Evolutionary conservation across 129 eudicot genomes (phyloP).

Genomic region (Kitagawia praeruptora): DNA sequence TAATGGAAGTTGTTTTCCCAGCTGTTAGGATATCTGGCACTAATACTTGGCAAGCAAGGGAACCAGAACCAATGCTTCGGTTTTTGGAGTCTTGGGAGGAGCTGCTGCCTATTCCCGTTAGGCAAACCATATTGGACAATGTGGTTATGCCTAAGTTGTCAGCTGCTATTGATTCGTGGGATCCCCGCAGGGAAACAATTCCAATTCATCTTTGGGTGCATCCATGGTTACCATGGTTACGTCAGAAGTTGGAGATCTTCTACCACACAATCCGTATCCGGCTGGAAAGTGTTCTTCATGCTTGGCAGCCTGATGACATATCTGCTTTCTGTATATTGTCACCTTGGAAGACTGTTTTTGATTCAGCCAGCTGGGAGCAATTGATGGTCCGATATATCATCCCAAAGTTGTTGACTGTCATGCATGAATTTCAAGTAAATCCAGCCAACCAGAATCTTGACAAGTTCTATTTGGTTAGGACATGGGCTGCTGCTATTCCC

Average conservation of each 20-base stretch:
- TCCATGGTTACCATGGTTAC: slow-evolving; percentile 80
- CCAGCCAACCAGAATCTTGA: slow-evolving; percentile 74
- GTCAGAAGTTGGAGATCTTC: slow-evolving; percentile 20
- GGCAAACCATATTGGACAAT: slow-evolving; percentile 2
- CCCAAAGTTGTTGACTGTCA: slow-evolving; percentile 49
- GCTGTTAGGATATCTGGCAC: slow-evolving; percentile 31
- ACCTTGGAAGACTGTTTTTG: slow-evolving; percentile 87
- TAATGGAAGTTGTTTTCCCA: slow-evolving; percentile 33
- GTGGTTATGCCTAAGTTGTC: slow-evolving; percentile 50
- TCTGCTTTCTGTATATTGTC: slow-evolving; percentile 67
- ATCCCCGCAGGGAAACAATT: slow-evolving; percentile 67
- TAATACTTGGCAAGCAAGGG: slow-evolving; percentile 32
- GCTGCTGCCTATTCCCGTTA: slow-evolving; percentile 5
- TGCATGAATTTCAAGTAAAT: slow-evolving; percentile 65
- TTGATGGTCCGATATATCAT: slow-evolving; percentile 62
- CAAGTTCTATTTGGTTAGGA: slow-evolving; percentile 55
- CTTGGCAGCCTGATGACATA: slow-evolving; percentile 79
- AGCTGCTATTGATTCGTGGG: slow-evolving; percentile 78
- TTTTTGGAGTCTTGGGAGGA: slow-evolving; percentile 13
- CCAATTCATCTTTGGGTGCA: slow-evolving; percentile 87
- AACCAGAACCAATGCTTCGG: slow-evolving; percentile 9
- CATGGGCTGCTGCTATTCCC: slow-evolving; percentile 63
- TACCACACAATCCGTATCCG: slow-evolving; percentile 39
- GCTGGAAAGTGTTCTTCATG: slow-evolving; percentile 60
- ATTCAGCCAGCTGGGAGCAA: slow-evolving; percentile 72